phyloP scores from a whole-genome alignment of 176 grass and related monocot genomes.

The Elaeis guineensis region DNA sequence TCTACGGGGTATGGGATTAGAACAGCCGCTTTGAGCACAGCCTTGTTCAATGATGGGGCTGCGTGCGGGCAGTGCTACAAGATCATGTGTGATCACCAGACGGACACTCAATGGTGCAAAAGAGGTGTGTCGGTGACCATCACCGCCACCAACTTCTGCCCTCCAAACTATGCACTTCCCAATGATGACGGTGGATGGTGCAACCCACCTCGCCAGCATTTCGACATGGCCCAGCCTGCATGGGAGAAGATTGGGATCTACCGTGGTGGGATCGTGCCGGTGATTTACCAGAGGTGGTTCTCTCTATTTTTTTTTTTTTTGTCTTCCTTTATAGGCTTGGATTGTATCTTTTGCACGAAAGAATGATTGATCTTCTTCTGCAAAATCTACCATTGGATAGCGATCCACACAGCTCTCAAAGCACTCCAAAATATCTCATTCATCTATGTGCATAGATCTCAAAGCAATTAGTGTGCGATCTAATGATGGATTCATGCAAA shows the following conservation, averaged over 20 bases:
- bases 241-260: conserved; percentile 30
- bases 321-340: not conserved
- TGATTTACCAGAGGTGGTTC: conserved; percentile 14
- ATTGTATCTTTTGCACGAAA: too few relatives aligned
- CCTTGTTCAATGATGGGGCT: conserved; percentile 68
- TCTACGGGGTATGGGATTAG: conserved; percentile 9
- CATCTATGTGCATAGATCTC: too few relatives aligned
- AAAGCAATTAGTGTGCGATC: too few relatives aligned
- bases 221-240: conserved; percentile 26
- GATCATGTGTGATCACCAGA: conserved; percentile 13
- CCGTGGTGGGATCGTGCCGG: conserved; percentile 13
- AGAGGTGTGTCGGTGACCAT: conserved; percentile 15
- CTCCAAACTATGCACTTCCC: conserved; percentile 16
- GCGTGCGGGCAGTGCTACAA: conserved; percentile 19
- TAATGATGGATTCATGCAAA: too few relatives aligned
- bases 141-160: conserved; percentile 25
- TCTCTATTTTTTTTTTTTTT: not conserved
- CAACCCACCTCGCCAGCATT: conserved; percentile 24
- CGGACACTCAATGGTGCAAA: conserved; percentile 10
- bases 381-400: too few relatives aligned
- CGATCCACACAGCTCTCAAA: too few relatives aligned
- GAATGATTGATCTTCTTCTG: too few relatives aligned
- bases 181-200: conserved; percentile 24
- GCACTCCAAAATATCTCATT: too few relatives aligned
- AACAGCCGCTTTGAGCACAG: conserved; percentile 86